Evolutionary conservation across 1,139 yeast species (phyloP).

Genomic region (Scheffersomyces parashehatae): DNA sequence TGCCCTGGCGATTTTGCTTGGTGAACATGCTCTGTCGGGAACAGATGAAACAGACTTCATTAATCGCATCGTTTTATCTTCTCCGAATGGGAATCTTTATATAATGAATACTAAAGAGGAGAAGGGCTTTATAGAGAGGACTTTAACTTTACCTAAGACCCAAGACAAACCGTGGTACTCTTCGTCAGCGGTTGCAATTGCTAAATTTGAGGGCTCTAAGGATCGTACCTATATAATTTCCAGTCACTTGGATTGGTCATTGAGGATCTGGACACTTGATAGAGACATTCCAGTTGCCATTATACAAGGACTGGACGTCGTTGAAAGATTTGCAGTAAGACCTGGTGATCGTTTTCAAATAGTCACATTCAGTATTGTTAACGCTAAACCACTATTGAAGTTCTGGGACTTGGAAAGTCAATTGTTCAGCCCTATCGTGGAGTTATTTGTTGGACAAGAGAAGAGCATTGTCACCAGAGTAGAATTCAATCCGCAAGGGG

Average conservation of each 20-base stretch:
- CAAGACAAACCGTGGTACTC: too few relatives aligned
- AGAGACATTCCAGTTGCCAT: too few relatives aligned
- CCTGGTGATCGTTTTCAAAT: slow-evolving; percentile 32
- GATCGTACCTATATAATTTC: slow-evolving; percentile 16
- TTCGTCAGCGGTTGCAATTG: too few relatives aligned
- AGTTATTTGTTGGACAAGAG: slow-evolving; percentile 16
- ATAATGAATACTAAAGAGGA: slow-evolving; percentile 28
- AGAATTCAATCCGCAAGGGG: slow-evolving; percentile 24
- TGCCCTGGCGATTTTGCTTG: neutral
- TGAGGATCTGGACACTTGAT: slow-evolving; percentile 23
- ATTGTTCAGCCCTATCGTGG: slow-evolving; percentile 38
- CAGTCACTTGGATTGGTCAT: slow-evolving; percentile 32
- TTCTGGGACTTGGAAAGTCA: slow-evolving; percentile 54
- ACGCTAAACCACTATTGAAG: slow-evolving; percentile 35
- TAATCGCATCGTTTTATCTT: slow-evolving; percentile 41
- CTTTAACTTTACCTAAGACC: neutral
- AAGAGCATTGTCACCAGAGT: slow-evolving; percentile 16
- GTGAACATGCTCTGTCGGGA: neutral
- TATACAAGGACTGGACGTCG: too few relatives aligned
- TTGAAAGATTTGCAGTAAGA: too few relatives aligned
- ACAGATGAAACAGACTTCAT: slow-evolving; percentile 13
- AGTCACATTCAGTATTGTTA: slow-evolving; percentile 45
- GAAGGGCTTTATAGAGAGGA: slow-evolving; percentile 21
- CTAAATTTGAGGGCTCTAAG: too few relatives aligned
- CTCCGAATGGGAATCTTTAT: slow-evolving; percentile 51